Conservation (phyloP, 2,329 filamentous ascomycete genomes). For the Aspergillus japonicus region DNA sequence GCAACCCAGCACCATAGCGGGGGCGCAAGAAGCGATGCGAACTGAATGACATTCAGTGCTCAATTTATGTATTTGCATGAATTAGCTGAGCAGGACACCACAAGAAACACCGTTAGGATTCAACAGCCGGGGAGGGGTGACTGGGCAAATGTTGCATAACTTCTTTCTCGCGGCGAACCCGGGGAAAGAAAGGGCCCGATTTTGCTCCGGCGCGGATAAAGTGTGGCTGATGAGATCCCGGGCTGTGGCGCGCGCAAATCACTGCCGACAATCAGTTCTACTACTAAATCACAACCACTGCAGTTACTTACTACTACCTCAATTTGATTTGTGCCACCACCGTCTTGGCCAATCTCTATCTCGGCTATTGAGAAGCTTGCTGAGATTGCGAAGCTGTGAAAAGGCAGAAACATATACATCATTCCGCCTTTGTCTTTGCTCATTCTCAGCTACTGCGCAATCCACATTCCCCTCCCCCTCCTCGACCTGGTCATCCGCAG, state of each 20-base stretch:
- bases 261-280: conserved; percentile 1
- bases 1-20: conserved; percentile 29
- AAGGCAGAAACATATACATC: too few species aligned
- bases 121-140: neutral
- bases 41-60: conserved; percentile 39
- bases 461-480: neutral
- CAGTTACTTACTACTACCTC: conserved; percentile 1
- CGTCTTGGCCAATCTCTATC: too few species aligned
- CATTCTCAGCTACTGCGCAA: neutral
- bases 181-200: conserved; percentile 17
- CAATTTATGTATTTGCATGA: conserved; percentile 15
- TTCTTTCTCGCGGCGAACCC: neutral
- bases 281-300: neutral
- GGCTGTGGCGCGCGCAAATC: conserved; percentile 28
- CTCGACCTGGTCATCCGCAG: neutral
- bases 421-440: neutral
- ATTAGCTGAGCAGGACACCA: neutral
- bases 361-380: neutral
- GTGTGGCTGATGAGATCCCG: conserved; percentile 28
- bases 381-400: neutral
- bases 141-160: neutral
- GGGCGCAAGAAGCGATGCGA: conserved; percentile 29
- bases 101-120: neutral
- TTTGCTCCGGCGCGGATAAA: conserved; percentile 20
- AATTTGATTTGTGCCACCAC: neutral